Percentiles rank a stretch among this genome's conserved stretches.
phyloP scores from a whole-genome alignment of 2,329 filamentous ascomycete genomes.

The Cordyceps pruinosa region DNA sequence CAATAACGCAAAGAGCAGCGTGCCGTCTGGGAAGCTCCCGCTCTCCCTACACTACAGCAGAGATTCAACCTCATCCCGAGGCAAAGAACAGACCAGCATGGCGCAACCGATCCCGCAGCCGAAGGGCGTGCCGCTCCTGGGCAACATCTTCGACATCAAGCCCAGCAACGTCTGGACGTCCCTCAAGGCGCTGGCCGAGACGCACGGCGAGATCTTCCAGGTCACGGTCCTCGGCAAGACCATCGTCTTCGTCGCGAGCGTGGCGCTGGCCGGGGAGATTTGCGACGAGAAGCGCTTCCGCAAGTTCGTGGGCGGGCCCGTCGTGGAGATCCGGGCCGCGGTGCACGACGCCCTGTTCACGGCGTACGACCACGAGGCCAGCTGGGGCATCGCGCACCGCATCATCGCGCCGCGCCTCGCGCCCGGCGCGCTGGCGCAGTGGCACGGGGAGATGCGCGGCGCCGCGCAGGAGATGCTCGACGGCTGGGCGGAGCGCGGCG shows the following conservation, averaged over 20 bases:
- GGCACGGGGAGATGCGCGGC: conserved; percentile 42
- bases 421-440: conserved; percentile 24
- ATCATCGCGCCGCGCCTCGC: conserved; percentile 43
- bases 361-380: conserved; percentile 40
- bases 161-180: conserved; percentile 31
- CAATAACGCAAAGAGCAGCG: neutral
- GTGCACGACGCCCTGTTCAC: conserved; percentile 48
- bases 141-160: conserved; percentile 30
- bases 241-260: conserved; percentile 40
- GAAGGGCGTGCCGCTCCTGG: conserved; percentile 28
- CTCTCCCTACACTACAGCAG: neutral
- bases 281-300: conserved; percentile 48
- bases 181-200: conserved; percentile 28
- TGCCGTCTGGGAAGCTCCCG: neutral
- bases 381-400: conserved; percentile 45
- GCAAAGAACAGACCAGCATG: conserved; percentile 19
- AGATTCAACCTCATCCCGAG: neutral
- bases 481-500: conserved; percentile 39
- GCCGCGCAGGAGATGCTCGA: conserved; percentile 42
- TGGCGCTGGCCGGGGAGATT: conserved; percentile 41
- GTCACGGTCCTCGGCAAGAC: conserved; percentile 28
- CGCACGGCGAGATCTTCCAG: conserved; percentile 33
- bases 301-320: conserved; percentile 46
- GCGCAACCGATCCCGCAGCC: conserved; percentile 29
- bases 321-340: conserved; percentile 44